Conservation (phyloP, 768 basidiomycete genomes). For the Mycena rosella region DNA sequence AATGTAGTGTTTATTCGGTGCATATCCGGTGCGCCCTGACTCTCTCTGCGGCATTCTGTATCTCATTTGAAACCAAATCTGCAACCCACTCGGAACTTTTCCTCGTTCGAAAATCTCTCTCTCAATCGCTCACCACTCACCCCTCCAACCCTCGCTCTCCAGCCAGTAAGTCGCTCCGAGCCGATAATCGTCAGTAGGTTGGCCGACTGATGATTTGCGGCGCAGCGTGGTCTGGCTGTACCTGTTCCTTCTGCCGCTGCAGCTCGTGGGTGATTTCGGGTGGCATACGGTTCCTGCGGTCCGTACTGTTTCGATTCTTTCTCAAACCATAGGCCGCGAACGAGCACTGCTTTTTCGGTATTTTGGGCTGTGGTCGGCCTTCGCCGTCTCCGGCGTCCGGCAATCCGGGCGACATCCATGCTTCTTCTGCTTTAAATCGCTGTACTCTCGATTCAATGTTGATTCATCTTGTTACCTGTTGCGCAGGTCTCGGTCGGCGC, state of each 20-base stretch:
- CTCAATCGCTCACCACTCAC: neutral
- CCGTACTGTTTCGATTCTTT: neutral
- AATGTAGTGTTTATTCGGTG: constrained; percentile 68
- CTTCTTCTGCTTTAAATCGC: too few species aligned
- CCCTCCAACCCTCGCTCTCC: neutral
- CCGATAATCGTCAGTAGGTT: too few species aligned
- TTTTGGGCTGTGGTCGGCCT: too few species aligned
- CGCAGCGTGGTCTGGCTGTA: constrained; percentile 76
- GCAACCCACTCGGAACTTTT: too few species aligned
- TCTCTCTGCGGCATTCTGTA: too few species aligned
- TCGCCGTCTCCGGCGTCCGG: too few species aligned
- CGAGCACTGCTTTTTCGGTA: too few species aligned
- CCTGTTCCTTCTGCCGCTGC: constrained; percentile 83
- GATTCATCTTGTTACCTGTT: neutral
- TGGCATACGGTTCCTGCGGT: constrained; percentile 75
- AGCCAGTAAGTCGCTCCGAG: constrained; percentile 49
- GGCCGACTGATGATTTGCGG: too few species aligned
- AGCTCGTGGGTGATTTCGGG: constrained; percentile 70
- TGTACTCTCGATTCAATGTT: neutral
- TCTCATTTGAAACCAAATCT: too few species aligned
- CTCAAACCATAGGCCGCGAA: too few species aligned
- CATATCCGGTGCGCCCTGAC: constrained; percentile 71
- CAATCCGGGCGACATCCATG: too few species aligned
- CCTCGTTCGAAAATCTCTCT: too few species aligned
- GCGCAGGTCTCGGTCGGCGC: constrained; percentile 65